A percentile compares a stretch with the other conserved stretches of the same genome.
phyloP scores from a whole-genome alignment of 768 basidiomycete species.

The Amanita pseudoporphyria region DNA sequence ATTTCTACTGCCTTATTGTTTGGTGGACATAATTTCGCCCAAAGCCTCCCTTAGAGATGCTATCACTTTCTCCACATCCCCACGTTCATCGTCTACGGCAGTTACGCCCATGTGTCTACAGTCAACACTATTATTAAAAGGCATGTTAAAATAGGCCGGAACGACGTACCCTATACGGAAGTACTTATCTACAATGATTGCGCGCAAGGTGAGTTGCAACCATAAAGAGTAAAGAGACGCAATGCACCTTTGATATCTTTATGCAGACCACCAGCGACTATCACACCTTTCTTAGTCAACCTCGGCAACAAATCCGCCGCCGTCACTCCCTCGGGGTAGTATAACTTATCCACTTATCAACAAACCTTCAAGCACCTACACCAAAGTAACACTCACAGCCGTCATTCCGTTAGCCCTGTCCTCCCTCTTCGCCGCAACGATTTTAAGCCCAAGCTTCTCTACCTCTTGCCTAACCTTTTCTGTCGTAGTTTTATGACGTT shows the following conservation, averaged over 20 bases:
- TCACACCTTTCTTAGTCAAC: slow-evolving; percentile 58
- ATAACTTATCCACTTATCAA: slow-evolving; percentile 37
- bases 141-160: not conserved
- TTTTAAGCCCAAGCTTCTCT: slow-evolving; percentile 57
- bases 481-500: slow-evolving; percentile 61
- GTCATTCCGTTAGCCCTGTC: slow-evolving; percentile 93
- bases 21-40: slow-evolving; percentile 22
- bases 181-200: slow-evolving; percentile 52
- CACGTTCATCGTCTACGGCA: slow-evolving; percentile 59
- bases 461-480: slow-evolving; percentile 61
- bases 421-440: slow-evolving; percentile 51
- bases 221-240: not conserved
- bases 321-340: slow-evolving; percentile 74
- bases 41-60: slow-evolving; percentile 53
- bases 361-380: not conserved
- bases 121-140: slow-evolving; percentile 2
- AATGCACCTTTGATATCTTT: slow-evolving; percentile 66
- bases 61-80: slow-evolving; percentile 69
- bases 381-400: slow-evolving; percentile 39
- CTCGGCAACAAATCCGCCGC: slow-evolving; percentile 72
- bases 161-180: slow-evolving; percentile 74
- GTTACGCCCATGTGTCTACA: slow-evolving; percentile 83
- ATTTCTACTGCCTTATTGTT: not conserved
- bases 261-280: slow-evolving; percentile 87
- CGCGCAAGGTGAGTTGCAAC: not conserved